Percentiles rank a stretch among this genome's conserved stretches.
Conservation (phyloP, 2,329 filamentous ascomycete genomes). For the Penicillium sp. region DNA sequence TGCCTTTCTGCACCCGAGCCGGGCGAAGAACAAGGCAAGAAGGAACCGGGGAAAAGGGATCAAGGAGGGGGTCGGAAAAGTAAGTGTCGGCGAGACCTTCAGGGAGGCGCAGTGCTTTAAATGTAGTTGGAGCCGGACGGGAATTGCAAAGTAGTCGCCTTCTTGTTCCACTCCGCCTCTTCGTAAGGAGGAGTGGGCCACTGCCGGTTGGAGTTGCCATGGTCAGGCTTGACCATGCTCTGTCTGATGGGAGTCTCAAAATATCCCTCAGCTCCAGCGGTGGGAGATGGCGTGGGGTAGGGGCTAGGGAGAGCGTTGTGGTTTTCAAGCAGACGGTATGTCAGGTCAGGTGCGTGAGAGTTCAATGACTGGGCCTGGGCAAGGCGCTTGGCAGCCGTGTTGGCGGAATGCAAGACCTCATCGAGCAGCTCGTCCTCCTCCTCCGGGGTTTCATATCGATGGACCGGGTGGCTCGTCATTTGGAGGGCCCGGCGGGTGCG, state of each 20-base stretch:
- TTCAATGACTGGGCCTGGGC: slow-evolving; percentile 42
- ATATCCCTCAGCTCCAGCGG: slow-evolving; percentile 72
- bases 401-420: slow-evolving; percentile 74
- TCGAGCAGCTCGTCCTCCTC: slow-evolving; percentile 95
- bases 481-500: slow-evolving; percentile 72
- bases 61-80: slow-evolving; percentile 5
- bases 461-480: slow-evolving; percentile 63
- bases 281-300: slow-evolving; percentile 70
- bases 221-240: slow-evolving; percentile 54
- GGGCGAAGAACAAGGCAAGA: too few species aligned
- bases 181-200: slow-evolving; percentile 97
- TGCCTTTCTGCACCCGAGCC: too few species aligned
- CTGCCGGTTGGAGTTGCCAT: slow-evolving; percentile 56
- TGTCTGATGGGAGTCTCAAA: slow-evolving; percentile 59
- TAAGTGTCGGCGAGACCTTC: slow-evolving; percentile 5
- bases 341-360: slow-evolving; percentile 53
- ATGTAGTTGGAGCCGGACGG: slow-evolving; percentile 52
- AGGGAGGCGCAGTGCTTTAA: slow-evolving; percentile 17
- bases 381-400: slow-evolving; percentile 66
- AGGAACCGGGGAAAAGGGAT: background rate
- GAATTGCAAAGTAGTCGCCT: slow-evolving; percentile 75
- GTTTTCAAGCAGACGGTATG: slow-evolving; percentile 25
- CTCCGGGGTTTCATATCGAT: slow-evolving; percentile 87
- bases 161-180: slow-evolving; percentile 83
- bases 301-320: slow-evolving; percentile 39